phyloP scores from a whole-genome alignment of 345 rosid genomes.

The Boechera retrofracta region DNA sequence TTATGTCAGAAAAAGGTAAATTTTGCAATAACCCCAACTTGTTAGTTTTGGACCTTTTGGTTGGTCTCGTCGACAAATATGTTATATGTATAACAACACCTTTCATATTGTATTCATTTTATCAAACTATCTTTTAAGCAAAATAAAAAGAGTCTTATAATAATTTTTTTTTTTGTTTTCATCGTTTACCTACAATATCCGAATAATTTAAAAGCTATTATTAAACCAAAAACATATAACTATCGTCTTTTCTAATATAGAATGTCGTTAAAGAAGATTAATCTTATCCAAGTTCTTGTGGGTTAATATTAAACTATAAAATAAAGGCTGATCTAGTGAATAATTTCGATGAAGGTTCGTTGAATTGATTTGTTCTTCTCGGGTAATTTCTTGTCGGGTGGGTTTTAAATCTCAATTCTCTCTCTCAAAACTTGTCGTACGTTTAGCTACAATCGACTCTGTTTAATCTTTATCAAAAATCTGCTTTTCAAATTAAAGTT shows the following conservation, averaged over 20 bases:
- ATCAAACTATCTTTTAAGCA: neutral
- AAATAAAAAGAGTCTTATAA: neutral
- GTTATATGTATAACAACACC: neutral
- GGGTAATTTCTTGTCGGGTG: constrained; percentile 39
- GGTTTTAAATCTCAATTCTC: neutral
- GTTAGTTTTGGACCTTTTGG: neutral
- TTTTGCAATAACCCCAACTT: neutral
- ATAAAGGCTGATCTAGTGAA: constrained; percentile 15
- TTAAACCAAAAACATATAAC: neutral
- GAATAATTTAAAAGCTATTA: neutral
- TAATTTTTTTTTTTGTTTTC: constrained; percentile 1
- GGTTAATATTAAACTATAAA: constrained; percentile 16
- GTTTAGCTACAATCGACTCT: constrained; percentile 25
- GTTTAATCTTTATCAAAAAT: constrained; percentile 19
- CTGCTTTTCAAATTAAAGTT: neutral
- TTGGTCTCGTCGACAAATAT: constrained; percentile 17
- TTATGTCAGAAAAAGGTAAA: constrained; percentile 9
- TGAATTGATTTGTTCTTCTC: neutral
- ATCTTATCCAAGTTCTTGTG: constrained; percentile 18
- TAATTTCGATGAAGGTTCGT: constrained; percentile 38
- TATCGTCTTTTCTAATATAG: neutral
- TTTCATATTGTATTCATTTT: neutral
- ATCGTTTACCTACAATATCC: neutral
- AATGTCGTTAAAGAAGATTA: neutral
- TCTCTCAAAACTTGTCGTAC: constrained; percentile 21